Evolutionary conservation across 2,329 filamentous ascomycete genomes (phyloP).

Genomic region (Fusarium abutilonis): DNA sequence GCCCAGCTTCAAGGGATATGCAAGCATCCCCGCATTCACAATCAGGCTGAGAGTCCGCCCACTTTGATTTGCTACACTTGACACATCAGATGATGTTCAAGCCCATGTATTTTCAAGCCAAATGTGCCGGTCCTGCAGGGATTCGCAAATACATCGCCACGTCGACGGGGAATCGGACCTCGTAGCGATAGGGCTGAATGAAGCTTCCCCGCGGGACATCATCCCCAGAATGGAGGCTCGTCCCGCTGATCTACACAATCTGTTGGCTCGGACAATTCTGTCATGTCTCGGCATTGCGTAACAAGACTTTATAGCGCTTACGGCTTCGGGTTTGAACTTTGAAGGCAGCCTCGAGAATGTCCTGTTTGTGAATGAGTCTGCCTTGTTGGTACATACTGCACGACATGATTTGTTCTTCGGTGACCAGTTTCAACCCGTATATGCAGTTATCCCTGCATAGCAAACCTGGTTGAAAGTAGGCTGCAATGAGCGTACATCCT

Average conservation of each 20-base stretch:
- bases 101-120: not conserved
- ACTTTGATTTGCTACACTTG: not conserved
- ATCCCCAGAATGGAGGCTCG: not conserved
- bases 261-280: constrained; percentile 1
- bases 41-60: constrained; percentile 7
- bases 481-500: not conserved
- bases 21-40: constrained; percentile 4
- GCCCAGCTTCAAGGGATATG: not conserved
- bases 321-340: not conserved
- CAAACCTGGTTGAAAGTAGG: not conserved
- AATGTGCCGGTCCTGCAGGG: not conserved
- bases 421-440: constrained; percentile 7
- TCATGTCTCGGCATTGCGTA: not conserved
- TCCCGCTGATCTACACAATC: not conserved
- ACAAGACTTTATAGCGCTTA: not conserved
- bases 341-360: not conserved
- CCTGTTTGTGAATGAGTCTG: not conserved
- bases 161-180: not conserved
- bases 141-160: not conserved
- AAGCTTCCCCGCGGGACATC: constrained; percentile 9
- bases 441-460: not conserved
- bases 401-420: not conserved
- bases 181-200: constrained; percentile 5
- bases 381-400: constrained; percentile 5
- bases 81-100: constrained; percentile 4